Percentiles rank a stretch among this genome's conserved stretches.
Evolutionary conservation across 169 alveolate species (phyloP).

Genomic region (Eimeria necatrix): DNA sequence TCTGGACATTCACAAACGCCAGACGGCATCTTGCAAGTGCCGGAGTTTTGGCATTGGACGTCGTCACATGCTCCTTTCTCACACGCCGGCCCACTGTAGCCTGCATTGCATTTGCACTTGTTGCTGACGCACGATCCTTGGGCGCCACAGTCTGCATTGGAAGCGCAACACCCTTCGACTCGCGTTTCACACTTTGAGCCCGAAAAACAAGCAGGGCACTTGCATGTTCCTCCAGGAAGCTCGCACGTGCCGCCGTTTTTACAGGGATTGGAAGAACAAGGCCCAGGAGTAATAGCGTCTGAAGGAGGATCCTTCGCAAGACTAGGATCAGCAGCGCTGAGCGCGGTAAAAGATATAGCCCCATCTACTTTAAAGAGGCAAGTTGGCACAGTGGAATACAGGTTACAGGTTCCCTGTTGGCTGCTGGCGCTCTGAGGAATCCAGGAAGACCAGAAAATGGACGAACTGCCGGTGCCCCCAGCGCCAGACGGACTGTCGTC

Average conservation of each 20-base stretch:
- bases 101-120: slow-evolving; percentile 74
- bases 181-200: slow-evolving; percentile 53
- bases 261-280: slow-evolving; percentile 53
- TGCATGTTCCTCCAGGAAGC: slow-evolving; percentile 63
- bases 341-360: slow-evolving; percentile 71
- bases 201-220: slow-evolving; percentile 63
- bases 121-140: slow-evolving; percentile 72
- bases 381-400: slow-evolving; percentile 51
- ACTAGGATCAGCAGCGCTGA: slow-evolving; percentile 78
- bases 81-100: slow-evolving; percentile 69
- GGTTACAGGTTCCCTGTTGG: slow-evolving; percentile 59
- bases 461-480: slow-evolving; percentile 57
- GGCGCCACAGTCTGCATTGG: slow-evolving; percentile 57
- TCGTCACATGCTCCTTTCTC: slow-evolving; percentile 65
- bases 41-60: slow-evolving; percentile 61
- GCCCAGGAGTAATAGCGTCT: slow-evolving; percentile 40
- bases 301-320: slow-evolving; percentile 74
- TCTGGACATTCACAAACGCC: slow-evolving; percentile 71
- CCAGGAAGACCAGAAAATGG: slow-evolving; percentile 76
- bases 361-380: slow-evolving; percentile 45
- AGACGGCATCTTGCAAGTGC: slow-evolving; percentile 59
- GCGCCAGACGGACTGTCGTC: slow-evolving; percentile 58
- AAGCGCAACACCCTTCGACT: slow-evolving; percentile 55
- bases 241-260: slow-evolving; percentile 69
- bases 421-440: slow-evolving; percentile 1